Conservation (phyloP, 495 filamentous ascomycete genomes). For the Articulospora tetracladia region DNA sequence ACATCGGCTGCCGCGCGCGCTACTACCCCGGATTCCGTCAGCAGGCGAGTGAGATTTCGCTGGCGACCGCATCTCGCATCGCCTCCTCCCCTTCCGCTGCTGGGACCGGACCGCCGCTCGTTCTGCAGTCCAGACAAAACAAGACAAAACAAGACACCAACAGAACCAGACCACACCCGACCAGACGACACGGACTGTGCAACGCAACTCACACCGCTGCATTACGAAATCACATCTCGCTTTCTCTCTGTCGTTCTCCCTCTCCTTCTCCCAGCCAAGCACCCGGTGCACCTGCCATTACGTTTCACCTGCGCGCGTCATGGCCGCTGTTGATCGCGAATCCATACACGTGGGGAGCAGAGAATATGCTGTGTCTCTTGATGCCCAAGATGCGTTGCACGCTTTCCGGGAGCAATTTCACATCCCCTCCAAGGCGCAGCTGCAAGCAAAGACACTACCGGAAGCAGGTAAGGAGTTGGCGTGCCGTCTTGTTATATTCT, state of each 20-base stretch:
- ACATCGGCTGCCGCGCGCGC: neutral
- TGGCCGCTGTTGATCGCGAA: slow-evolving; percentile 27
- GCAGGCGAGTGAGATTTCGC: slow-evolving; percentile 3
- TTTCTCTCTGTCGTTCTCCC: neutral
- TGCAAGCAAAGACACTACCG: slow-evolving; percentile 61
- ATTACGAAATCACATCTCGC: neutral
- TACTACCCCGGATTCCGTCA: slow-evolving; percentile 13
- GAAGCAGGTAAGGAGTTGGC: slow-evolving; percentile 21
- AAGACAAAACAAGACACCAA: no score
- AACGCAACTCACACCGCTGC: slow-evolving; percentile 13
- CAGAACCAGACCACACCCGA: no score
- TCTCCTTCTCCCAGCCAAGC: neutral
- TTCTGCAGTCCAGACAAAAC: no score
- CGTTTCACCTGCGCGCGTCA: slow-evolving; percentile 15
- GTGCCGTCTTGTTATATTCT: neutral
- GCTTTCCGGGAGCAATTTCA: slow-evolving; percentile 73
- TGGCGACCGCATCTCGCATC: neutral
- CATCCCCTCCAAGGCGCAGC: slow-evolving; percentile 74
- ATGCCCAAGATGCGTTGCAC: slow-evolving; percentile 64
- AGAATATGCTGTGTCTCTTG: slow-evolving; percentile 62
- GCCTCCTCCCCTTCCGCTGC: neutral
- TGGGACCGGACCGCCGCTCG: slow-evolving; percentile 3
- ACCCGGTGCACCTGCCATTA: neutral
- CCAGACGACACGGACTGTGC: no score
- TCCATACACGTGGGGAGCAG: slow-evolving; percentile 19